Evolutionary conservation across 192 early-diverging fungal species (phyloP).

Genomic region (Backusella westeae): DNA sequence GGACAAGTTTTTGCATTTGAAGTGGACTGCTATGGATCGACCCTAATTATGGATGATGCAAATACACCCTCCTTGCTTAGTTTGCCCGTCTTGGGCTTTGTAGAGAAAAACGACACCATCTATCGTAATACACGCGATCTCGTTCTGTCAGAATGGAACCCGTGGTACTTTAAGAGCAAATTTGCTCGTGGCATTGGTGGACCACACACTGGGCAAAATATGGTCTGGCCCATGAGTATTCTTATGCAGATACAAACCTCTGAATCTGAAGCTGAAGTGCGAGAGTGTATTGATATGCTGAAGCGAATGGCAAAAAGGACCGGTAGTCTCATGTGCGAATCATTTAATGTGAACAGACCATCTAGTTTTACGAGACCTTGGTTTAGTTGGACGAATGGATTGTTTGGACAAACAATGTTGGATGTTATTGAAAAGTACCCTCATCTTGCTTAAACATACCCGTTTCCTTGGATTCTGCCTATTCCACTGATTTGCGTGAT

Average conservation of each 20-base stretch:
- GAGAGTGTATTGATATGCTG: constrained; percentile 54
- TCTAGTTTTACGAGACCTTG: constrained; percentile 42
- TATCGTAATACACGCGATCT: constrained; percentile 60
- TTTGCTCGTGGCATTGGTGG: constrained; percentile 58
- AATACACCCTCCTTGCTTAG: constrained; percentile 64
- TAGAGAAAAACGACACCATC: constrained; percentile 39
- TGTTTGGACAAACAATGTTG: constrained; percentile 35
- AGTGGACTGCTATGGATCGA: constrained; percentile 68
- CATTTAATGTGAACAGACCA: constrained; percentile 46
- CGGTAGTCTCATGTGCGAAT: constrained; percentile 64
- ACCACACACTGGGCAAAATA: constrained; percentile 49
- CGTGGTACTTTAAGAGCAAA: constrained; percentile 60
- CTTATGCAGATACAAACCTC: constrained; percentile 55
- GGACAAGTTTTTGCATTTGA: constrained; percentile 67
- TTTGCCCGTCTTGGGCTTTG: constrained; percentile 61
- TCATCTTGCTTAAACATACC: constrained; percentile 3
- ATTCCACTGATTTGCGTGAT: neutral
- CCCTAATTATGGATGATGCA: constrained; percentile 69
- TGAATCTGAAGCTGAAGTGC: constrained; percentile 43
- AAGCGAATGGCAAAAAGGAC: constrained; percentile 46
- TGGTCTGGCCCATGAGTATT: constrained; percentile 71
- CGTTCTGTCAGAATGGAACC: constrained; percentile 60
- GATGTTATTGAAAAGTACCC: constrained; percentile 22
- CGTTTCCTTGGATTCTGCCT: neutral
- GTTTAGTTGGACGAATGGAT: constrained; percentile 67